These are phyloP conservation scores for Thelonectria rubi DNA, from an alignment of 2,329 filamentous ascomycete genomes.

Conservation along the genomic window DNA sequence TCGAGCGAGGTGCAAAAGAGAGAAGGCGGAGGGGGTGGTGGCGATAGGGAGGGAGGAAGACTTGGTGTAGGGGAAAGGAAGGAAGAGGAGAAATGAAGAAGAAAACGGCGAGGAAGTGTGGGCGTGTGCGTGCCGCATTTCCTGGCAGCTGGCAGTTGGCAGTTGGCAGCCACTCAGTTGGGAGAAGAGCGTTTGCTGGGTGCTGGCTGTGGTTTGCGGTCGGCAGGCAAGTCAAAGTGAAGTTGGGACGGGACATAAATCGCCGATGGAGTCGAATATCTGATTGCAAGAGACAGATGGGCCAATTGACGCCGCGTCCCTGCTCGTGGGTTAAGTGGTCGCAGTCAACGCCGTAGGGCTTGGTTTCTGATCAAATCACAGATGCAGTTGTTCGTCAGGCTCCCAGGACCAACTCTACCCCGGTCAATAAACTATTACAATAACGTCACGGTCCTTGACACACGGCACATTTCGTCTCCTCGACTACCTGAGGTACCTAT, in stretches of 20 bases:
- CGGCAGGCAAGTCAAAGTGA: not conserved
- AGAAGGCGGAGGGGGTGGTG: not conserved
- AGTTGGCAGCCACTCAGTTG: not conserved
- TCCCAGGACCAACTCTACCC: no score
- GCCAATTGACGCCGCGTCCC: no score
- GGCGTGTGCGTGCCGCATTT: not conserved
- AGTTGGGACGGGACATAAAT: not conserved
- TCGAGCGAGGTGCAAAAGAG: not conserved
- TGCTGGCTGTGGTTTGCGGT: not conserved
- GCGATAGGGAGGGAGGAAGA: conserved; percentile 12
- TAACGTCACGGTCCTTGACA: no score
- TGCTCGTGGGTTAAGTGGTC: no score
- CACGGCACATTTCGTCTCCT: not conserved
- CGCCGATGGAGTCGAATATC: not conserved
- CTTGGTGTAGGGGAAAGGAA: conserved; percentile 22
- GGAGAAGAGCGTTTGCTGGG: not conserved
- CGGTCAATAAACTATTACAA: no score
- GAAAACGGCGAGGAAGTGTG: conserved; percentile 11
- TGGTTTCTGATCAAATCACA: no score
- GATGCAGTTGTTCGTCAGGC: not conserved
- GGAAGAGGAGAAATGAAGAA: conserved; percentile 6
- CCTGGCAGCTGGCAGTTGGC: conserved; percentile 7
- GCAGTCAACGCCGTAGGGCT: no score
- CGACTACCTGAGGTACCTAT: no score
- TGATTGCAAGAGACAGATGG: not conserved